Evolutionary conservation across 176 grass and related monocot species (phyloP).

Genomic region (Raddia guianensis): DNA sequence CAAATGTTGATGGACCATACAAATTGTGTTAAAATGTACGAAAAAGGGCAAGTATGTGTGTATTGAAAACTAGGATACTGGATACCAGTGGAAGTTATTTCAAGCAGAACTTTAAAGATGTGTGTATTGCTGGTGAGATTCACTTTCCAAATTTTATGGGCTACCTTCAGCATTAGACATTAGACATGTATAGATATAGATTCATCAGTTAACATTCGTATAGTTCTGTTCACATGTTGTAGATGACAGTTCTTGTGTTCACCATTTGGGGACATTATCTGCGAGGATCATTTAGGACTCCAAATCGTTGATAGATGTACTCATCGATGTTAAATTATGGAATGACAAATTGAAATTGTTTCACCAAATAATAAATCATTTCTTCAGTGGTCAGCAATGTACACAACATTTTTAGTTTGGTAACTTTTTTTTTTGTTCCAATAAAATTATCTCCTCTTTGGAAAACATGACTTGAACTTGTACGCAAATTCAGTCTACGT

Average conservation of each 20-base stretch:
- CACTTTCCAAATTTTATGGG: not conserved
- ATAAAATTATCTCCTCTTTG: not conserved
- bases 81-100: conserved; percentile 11
- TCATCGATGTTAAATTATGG: not conserved
- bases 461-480: not conserved
- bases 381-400: not conserved
- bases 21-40: not conserved
- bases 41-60: not conserved
- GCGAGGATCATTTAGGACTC: conserved; percentile 5
- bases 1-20: not conserved
- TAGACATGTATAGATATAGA: not conserved
- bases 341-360: not conserved
- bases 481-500: not conserved
- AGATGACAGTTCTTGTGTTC: not conserved
- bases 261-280: not conserved
- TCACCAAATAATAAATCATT: not conserved
- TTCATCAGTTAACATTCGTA: not conserved
- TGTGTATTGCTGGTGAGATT: not conserved
- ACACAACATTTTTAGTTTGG: too few relatives aligned
- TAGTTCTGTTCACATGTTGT: not conserved
- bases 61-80: conserved; percentile 1
- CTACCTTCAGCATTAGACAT: conserved; percentile 7
- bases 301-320: conserved; percentile 16
- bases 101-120: not conserved
- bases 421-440: not conserved